A percentile compares a stretch with the other conserved stretches of the same genome.
Conservation (phyloP, 257 asterid genomes). For the Solanum pimpinellifolium region DNA sequence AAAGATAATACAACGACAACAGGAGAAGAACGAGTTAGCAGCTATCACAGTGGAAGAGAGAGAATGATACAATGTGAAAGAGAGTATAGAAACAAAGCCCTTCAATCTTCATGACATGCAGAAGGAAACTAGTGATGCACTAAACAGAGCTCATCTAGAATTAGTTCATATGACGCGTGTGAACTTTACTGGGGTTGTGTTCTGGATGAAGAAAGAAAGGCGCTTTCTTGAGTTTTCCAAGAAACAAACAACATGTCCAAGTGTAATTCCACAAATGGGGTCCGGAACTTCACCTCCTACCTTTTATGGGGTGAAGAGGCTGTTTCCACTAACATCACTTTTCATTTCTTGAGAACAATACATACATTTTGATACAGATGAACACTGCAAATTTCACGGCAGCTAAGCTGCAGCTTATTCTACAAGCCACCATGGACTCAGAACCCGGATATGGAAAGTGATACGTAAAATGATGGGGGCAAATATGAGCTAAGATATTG, state of each 20-base stretch:
- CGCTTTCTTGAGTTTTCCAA: not conserved
- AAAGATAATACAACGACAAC: constrained; percentile 16
- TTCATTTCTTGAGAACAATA: too few species aligned
- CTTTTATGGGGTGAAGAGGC: not conserved
- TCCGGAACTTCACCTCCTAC: not conserved
- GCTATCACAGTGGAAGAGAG: constrained; percentile 10
- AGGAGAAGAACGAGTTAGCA: constrained; percentile 15
- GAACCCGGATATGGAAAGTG: not conserved
- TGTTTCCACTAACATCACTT: not conserved
- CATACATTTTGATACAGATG: not conserved
- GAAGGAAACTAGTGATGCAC: not conserved
- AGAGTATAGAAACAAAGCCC: constrained; percentile 12
- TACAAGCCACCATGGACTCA: not conserved
- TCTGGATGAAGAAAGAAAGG: not conserved
- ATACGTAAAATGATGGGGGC: not conserved
- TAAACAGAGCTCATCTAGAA: not conserved
- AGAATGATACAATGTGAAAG: too few species aligned
- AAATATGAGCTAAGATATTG: not conserved
- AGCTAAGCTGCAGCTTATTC: not conserved
- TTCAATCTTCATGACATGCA: constrained; percentile 6
- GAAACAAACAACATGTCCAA: not conserved
- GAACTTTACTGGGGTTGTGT: not conserved
- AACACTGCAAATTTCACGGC: not conserved
- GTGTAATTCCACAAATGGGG: not conserved
- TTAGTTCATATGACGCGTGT: not conserved